Percentiles rank a stretch among this genome's conserved stretches.
Evolutionary conservation across 768 basidiomycete genomes (phyloP).

Genomic region (Boletus tomentosulus): DNA sequence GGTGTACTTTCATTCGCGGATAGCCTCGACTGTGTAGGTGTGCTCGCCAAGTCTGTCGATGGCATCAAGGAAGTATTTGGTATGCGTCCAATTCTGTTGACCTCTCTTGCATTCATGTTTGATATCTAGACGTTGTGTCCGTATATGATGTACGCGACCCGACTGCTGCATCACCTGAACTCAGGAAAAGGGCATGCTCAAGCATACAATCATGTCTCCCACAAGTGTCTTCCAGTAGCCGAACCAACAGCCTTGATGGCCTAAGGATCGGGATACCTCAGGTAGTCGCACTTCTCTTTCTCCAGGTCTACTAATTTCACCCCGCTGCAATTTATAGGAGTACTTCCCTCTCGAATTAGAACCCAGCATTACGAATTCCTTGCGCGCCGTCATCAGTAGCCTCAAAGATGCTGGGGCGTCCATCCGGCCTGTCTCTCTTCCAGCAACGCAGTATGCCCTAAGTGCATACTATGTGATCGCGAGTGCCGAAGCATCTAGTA

Average conservation of each 20-base stretch:
- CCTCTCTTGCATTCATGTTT: constrained; percentile 4
- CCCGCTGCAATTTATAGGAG: constrained; percentile 40
- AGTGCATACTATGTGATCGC: constrained; percentile 97
- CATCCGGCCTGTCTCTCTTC: constrained; percentile 70
- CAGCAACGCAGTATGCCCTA: constrained; percentile 64
- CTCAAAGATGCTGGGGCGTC: constrained; percentile 56
- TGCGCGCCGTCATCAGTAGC: constrained; percentile 42
- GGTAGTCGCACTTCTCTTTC: constrained; percentile 34
- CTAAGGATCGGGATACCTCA: constrained; percentile 75
- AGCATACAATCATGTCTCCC: constrained; percentile 16
- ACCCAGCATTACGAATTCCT: constrained; percentile 37
- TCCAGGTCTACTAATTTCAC: not conserved
- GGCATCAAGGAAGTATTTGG: constrained; percentile 58
- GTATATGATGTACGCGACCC: constrained; percentile 67
- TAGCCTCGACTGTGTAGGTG: constrained; percentile 90
- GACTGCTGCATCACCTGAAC: constrained; percentile 51
- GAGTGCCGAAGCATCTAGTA: constrained; percentile 90
- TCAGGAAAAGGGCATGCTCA: constrained; percentile 35
- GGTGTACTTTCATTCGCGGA: constrained; percentile 93
- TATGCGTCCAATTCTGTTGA: constrained; percentile 24
- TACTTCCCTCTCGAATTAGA: constrained; percentile 75
- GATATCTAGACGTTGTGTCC: constrained; percentile 30
- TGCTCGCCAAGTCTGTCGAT: constrained; percentile 57
- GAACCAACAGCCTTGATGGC: constrained; percentile 37
- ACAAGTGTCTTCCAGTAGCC: not conserved